Evolutionary conservation across 2,329 filamentous ascomycete genomes (phyloP), one percentile per base, ranked within the genome.

Genomic region (Paracoccidioides brasiliensis): DNA sequence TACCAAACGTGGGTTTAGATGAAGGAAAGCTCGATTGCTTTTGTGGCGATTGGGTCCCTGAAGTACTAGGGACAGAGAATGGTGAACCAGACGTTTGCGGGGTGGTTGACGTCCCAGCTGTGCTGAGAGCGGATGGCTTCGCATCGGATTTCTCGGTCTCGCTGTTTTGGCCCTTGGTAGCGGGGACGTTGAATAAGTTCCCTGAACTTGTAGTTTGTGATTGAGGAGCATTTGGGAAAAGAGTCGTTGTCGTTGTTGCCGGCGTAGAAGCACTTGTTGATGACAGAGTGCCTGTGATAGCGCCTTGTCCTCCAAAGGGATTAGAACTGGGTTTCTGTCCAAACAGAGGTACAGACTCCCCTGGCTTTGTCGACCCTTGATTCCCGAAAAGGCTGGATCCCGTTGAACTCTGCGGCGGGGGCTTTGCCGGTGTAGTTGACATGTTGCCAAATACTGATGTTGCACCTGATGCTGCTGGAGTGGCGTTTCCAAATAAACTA

Each of bases 391-490:
- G 59, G 45, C 63, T 57, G 7, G 64, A 65, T 22, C 64, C 60
- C 44, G 69, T 60, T 42, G 60, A 58, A 42, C 60, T 62, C 35
- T 64, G 58, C 37, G 75, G 74, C 33, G 76, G 76, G 58, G 74
- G 74, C 5, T 75, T 75, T 54, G 75, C 75, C 52, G 76, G 76
- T 37, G 76, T 78, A 15, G 76, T 78, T 14, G 76, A 77, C 51
- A 68, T 61, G 55, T 67, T 71, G 46, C 65, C 67, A 57, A 75
- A 74, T 48, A 70, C 58, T 14, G 58, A 57, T n/a, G 58, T 62
- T 51, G 61, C 58, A n/a, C 64, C 66, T 37, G 68, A 63, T 45
- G 70, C 66, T 32, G 67, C 68, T 51, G 73, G 71, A 22, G 72
- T 73, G 7, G 60, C 60, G 58, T 59, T 66, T 43, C 68, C 68